phyloP scores from a whole-genome alignment of 768 basidiomycete genomes.

The Tulasnella sp. region DNA sequence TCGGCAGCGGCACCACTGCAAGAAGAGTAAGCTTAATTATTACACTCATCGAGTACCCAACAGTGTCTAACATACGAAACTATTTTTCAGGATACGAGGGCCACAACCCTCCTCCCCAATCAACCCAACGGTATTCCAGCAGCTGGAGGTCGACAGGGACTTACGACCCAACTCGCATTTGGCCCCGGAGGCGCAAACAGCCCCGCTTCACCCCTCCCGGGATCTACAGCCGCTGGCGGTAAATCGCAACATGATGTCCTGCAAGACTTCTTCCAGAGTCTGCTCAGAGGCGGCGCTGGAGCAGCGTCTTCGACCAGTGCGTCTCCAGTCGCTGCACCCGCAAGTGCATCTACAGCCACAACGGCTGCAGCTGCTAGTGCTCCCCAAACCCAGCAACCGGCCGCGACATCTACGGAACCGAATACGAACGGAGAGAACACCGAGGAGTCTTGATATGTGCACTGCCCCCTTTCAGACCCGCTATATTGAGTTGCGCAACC shows the following conservation, averaged over 20 bases:
- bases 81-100: slow-evolving; percentile 8
- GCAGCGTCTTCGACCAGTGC: slow-evolving; percentile 25
- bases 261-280: slow-evolving; percentile 82
- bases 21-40: neutral
- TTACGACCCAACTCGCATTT: neutral
- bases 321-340: neutral
- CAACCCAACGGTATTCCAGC: neutral
- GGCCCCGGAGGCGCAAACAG: neutral
- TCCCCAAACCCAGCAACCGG: too few relatives aligned
- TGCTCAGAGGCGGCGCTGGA: slow-evolving; percentile 52
- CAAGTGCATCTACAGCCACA: neutral
- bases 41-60: neutral
- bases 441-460: too few relatives aligned
- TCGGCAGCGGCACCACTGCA: slow-evolving; percentile 34
- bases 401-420: too few relatives aligned
- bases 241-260: slow-evolving; percentile 69
- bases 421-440: too few relatives aligned
- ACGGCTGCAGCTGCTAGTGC: too few relatives aligned
- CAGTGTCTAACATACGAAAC: neutral
- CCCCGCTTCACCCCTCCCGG: slow-evolving; percentile 6
- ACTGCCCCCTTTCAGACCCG: too few relatives aligned
- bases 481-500: too few relatives aligned
- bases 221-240: slow-evolving; percentile 7
- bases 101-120: slow-evolving; percentile 11
- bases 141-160: too few relatives aligned